These are phyloP conservation scores for Magnusiomyces tetraspermus DNA, from an alignment of 1,139 yeast species.

Conservation along the genomic window DNA sequence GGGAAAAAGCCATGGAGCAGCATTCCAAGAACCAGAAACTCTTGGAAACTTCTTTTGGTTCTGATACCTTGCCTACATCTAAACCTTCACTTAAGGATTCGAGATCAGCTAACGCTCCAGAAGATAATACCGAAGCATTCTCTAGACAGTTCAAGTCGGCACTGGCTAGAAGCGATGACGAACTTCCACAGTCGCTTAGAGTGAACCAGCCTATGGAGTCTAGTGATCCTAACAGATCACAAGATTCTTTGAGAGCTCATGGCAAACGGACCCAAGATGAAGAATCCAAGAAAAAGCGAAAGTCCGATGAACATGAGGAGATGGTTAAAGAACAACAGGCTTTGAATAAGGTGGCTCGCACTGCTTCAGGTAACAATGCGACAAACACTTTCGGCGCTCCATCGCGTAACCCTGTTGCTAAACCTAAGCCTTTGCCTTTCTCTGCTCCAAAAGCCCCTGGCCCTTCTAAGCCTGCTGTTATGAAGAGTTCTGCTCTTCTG, in stretches of 20 bases:
- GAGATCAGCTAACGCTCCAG: not conserved
- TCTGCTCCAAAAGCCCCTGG: not conserved
- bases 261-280: not conserved
- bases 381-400: not conserved
- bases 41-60: not conserved
- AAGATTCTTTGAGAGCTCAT: too few species aligned
- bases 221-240: not conserved
- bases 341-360: not conserved
- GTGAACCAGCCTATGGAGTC: not conserved
- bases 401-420: not conserved
- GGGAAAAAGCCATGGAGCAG: not conserved
- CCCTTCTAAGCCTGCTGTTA: not conserved
- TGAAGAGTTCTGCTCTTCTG: conserved; percentile 9
- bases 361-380: not conserved
- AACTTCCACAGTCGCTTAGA: not conserved
- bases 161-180: not conserved
- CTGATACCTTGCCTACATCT: not conserved
- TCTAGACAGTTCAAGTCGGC: not conserved
- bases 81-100: not conserved
- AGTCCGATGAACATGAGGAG: not conserved
- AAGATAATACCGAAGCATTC: not conserved
- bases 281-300: not conserved
- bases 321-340: not conserved
- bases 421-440: not conserved
- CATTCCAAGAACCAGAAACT: not conserved